These are phyloP conservation scores for Quaeritorhiza haematococci DNA, from an alignment of 371 early-diverging fungal genomes.

Conservation along the genomic window DNA sequence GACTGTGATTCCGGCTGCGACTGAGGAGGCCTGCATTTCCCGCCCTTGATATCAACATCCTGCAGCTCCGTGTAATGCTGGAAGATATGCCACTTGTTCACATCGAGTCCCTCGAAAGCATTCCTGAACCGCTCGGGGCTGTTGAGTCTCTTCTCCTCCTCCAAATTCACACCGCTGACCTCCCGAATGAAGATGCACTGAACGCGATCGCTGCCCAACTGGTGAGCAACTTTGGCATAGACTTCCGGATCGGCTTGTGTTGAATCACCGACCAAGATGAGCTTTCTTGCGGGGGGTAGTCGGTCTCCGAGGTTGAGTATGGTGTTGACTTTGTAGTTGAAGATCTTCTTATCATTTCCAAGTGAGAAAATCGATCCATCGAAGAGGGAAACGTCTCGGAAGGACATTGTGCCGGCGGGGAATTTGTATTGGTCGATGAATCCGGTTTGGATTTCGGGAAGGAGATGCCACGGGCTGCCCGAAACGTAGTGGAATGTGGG, in stretches of 20 bases:
- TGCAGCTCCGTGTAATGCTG: too few relatives aligned
- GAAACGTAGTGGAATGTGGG: constrained; percentile 18
- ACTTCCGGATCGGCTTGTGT: too few relatives aligned
- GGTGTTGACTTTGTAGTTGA: constrained; percentile 10
- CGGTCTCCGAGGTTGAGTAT: too few relatives aligned
- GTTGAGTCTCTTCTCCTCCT: constrained; percentile 1
- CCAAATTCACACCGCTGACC: constrained; percentile 10
- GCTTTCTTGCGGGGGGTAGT: too few relatives aligned
- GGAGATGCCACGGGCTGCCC: constrained; percentile 16
- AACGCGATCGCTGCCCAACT: too few relatives aligned
- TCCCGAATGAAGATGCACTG: too few relatives aligned
- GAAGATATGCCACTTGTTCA: constrained; percentile 11
- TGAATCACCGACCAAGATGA: too few relatives aligned
- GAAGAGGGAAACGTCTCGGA: constrained; percentile 7
- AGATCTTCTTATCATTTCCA: background rate
- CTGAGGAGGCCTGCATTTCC: too few relatives aligned
- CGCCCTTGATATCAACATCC: too few relatives aligned
- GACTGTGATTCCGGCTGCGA: too few relatives aligned
- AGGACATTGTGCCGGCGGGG: constrained; percentile 12
- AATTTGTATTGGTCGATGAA: constrained; percentile 4
- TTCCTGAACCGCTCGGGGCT: constrained; percentile 3
- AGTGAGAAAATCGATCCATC: constrained; percentile 5
- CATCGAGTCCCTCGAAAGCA: constrained; percentile 7
- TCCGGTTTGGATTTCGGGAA: background rate
- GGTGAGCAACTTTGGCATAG: too few relatives aligned